Base-by-base conservation (phyloP, 2,329 filamentous ascomycete species). In the Talaromyces sp. region DNA sequence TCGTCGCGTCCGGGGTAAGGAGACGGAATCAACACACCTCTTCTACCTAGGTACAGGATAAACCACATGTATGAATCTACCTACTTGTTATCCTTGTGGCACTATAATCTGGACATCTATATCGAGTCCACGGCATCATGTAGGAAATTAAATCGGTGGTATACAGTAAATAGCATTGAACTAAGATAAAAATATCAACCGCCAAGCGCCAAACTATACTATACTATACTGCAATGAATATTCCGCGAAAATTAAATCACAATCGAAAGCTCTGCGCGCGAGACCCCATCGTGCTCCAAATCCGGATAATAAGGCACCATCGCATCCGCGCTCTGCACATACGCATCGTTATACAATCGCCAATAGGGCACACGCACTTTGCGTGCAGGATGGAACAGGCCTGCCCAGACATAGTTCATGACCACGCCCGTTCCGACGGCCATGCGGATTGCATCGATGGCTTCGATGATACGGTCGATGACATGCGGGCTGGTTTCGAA, bases 401-500 rank as follows among this genome's bases (percentile, higher is more conserved):
- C 95, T 0, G 95, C 94, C 93, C 93, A 98, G 66, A 98, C 90
- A 77, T 99, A 99, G 81, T 99, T 99, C 85, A 99, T 90, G 41
- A 97, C 92, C 24, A 96, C 82, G 2, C 95, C 95, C 0, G 93
- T 92, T 0, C 95, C 95, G 52, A 98, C 90, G 0, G 94, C 93
- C 83, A 97, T 92, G 57, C 95, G 88, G 68, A 99, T 91, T 45
- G 93, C 95, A 78, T 98, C 95, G 70, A 99, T 96, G 60, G 96
- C 95, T 78, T 99, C 96, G 69, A 99, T 90, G 70, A 99, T 96
- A 52, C 95, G 89, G 79, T 99, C 95, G 72, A 99, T 99, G 73
- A 99, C 95, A 85, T 99, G 95, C 0, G 95, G 95, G 71, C 90
- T 95, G 5, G 95, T 99, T 80, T 99, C 95, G 79, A 98, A 99